phyloP scores from a whole-genome alignment of 1,139 yeast genomes.

The Lodderomyces jiufengensis region DNA sequence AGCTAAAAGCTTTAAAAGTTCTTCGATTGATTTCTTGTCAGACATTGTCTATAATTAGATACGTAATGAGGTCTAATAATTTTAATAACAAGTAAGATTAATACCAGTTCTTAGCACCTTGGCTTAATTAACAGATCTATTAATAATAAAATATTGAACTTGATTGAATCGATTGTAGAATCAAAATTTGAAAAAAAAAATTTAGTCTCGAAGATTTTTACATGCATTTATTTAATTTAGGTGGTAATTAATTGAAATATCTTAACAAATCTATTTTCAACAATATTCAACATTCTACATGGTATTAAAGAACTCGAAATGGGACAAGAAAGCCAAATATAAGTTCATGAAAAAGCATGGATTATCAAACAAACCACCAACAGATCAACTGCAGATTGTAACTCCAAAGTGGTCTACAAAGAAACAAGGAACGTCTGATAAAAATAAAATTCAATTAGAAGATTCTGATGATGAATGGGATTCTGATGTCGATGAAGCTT shows the following conservation, averaged over 20 bases:
- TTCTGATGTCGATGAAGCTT: slow-evolving; percentile 41
- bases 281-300: too few species aligned
- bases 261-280: too few species aligned
- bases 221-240: neutral
- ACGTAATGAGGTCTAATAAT: too few species aligned
- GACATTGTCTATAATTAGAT: slow-evolving; percentile 3
- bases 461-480: slow-evolving; percentile 44
- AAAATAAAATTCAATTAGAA: slow-evolving; percentile 19
- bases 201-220: neutral
- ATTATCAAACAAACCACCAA: slow-evolving; percentile 14
- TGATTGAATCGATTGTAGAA: too few species aligned
- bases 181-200: neutral
- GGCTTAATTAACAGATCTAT: too few species aligned
- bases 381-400: neutral
- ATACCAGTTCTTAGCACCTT: too few species aligned
- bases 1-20: slow-evolving; percentile 46
- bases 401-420: slow-evolving; percentile 39
- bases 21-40: slow-evolving; percentile 35
- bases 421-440: slow-evolving; percentile 13
- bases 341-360: slow-evolving; percentile 43
- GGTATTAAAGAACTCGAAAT: slow-evolving; percentile 45
- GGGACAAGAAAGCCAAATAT: slow-evolving; percentile 44
- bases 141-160: too few species aligned
- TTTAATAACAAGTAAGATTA: too few species aligned
- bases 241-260: slow-evolving; percentile 1